Conservation (phyloP, 2,329 filamentous ascomycete species). For the Gaeumannomyces tritici region DNA sequence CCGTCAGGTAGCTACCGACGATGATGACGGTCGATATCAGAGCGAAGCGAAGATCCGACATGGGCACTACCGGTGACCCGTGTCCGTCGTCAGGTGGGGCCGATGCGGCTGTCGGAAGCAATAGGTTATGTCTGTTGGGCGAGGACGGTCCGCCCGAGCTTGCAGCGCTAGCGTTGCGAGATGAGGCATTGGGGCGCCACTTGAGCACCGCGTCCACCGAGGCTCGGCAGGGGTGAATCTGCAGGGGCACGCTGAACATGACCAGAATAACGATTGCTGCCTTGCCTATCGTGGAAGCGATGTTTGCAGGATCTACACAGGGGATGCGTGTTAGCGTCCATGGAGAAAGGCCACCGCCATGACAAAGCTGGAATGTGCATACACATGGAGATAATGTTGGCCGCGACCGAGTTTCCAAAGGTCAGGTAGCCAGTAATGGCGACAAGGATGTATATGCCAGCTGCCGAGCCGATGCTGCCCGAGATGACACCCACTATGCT, state of each 20-base stretch:
- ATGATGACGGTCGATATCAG: constrained; percentile 81
- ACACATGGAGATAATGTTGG: constrained; percentile 94
- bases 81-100: constrained; percentile 31
- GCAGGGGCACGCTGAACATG: constrained; percentile 90
- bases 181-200: constrained; percentile 59
- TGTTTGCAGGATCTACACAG: constrained; percentile 52
- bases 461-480: constrained; percentile 81
- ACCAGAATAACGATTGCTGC: constrained; percentile 93
- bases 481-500: constrained; percentile 71
- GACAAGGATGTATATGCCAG: constrained; percentile 77
- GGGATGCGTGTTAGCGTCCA: neutral
- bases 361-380: constrained; percentile 25
- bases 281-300: constrained; percentile 84
- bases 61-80: constrained; percentile 47
- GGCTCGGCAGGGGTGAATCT: constrained; percentile 93
- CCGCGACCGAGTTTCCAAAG: constrained; percentile 79
- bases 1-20: constrained; percentile 73
- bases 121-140: constrained; percentile 28
- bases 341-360: neutral
- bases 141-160: constrained; percentile 26
- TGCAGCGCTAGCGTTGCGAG: constrained; percentile 17
- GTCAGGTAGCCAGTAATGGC: constrained; percentile 93
- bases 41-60: constrained; percentile 84
- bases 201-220: constrained; percentile 88
- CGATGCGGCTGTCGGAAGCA: constrained; percentile 24